These are phyloP conservation scores for Morella rubra DNA, from an alignment of 306 rosid species.

Conservation along the genomic window DNA sequence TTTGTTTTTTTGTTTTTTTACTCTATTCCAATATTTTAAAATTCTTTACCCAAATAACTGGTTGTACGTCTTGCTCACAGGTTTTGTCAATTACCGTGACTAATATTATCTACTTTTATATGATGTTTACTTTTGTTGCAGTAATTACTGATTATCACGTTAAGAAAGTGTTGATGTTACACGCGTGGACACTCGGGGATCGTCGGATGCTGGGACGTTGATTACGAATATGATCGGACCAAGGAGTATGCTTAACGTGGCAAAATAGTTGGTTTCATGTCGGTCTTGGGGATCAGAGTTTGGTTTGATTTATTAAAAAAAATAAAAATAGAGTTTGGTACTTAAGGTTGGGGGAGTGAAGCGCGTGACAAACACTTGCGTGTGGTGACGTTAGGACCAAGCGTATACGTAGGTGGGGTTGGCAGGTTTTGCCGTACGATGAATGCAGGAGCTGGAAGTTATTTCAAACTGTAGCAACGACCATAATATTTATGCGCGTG, in stretches of 20 bases:
- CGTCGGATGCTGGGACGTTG: slow-evolving; percentile 5
- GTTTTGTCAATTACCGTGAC: slow-evolving; percentile 2
- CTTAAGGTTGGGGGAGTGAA: neutral
- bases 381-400: neutral
- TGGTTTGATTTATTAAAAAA: neutral
- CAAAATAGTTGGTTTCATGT: neutral
- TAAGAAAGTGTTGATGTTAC: slow-evolving; percentile 6
- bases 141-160: neutral
- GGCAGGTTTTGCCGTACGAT: slow-evolving; percentile 2
- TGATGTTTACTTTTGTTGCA: slow-evolving; percentile 33
- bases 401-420: neutral
- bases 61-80: neutral
- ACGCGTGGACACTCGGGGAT: slow-evolving; percentile 12
- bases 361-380: slow-evolving; percentile 9
- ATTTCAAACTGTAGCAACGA: neutral
- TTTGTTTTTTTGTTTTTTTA: too few relatives aligned
- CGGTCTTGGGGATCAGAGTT: neutral
- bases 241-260: neutral
- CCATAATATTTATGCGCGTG: neutral
- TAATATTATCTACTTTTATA: slow-evolving; percentile 3
- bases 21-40: neutral
- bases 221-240: slow-evolving; percentile 5
- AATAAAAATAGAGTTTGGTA: too few relatives aligned
- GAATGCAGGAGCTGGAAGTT: neutral
- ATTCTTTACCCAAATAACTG: neutral